These are phyloP conservation scores for Trichocomaceae sp. DNA, from an alignment of 2,329 filamentous ascomycete genomes.

Conservation along the genomic window DNA sequence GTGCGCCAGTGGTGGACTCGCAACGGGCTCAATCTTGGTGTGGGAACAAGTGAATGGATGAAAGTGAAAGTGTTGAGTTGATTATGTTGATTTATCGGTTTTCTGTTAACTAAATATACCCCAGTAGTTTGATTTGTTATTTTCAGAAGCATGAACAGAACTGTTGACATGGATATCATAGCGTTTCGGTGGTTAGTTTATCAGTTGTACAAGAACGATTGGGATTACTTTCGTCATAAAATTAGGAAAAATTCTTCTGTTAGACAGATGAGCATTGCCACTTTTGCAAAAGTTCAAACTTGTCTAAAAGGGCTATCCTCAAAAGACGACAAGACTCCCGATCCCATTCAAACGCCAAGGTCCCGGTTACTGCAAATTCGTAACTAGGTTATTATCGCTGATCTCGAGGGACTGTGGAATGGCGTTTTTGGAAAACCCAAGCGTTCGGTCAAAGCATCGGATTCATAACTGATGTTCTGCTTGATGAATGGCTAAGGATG, in stretches of 20 bases:
- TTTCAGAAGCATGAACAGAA: neutral
- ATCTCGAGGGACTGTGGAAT: too few relatives aligned
- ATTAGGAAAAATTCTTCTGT: neutral
- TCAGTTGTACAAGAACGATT: neutral
- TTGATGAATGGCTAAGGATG: too few relatives aligned
- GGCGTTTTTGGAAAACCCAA: too few relatives aligned
- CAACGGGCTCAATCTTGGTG: conserved; percentile 73
- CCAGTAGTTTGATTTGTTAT: neutral
- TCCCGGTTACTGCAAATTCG: conserved; percentile 10
- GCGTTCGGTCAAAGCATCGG: too few relatives aligned
- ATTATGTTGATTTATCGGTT: neutral
- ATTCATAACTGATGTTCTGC: too few relatives aligned
- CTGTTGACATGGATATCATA: neutral
- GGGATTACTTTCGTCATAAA: neutral
- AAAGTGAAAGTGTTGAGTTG: conserved; percentile 60
- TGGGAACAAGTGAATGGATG: conserved; percentile 86
- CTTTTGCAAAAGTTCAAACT: too few relatives aligned
- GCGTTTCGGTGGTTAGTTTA: neutral
- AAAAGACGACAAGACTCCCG: conserved; percentile 5
- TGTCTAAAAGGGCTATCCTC: neutral
- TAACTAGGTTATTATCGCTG: neutral
- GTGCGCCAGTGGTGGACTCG: conserved; percentile 82
- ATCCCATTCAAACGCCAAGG: conserved; percentile 4
- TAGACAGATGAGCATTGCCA: neutral
- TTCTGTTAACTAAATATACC: conserved; percentile 10